Evolutionary conservation across 352 stramenopile genomes (phyloP).

Genomic region (Pythium sp.): DNA sequence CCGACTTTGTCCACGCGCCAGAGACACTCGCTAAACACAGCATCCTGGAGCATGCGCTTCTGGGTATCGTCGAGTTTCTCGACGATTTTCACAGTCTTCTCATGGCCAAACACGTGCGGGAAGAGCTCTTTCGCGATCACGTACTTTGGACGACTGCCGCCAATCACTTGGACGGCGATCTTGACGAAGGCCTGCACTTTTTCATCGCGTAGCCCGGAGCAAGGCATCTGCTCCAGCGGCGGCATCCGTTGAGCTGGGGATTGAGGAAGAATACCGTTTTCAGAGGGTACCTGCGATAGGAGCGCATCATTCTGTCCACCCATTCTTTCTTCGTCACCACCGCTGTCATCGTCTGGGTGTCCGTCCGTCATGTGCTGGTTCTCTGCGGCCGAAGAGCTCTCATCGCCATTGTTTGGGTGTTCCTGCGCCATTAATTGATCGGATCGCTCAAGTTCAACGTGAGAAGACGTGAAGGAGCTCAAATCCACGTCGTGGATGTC

Average conservation of each 20-base stretch:
- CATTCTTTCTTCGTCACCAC: slow-evolving; percentile 14
- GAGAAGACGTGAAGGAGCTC: slow-evolving; percentile 28
- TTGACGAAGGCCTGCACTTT: slow-evolving; percentile 63
- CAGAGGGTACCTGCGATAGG: slow-evolving; percentile 1
- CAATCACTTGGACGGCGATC: slow-evolving; percentile 63
- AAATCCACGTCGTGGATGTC: slow-evolving; percentile 67
- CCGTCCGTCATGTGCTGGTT: slow-evolving; percentile 14
- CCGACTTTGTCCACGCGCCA: slow-evolving; percentile 79
- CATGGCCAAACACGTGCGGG: slow-evolving; percentile 50
- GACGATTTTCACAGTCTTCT: slow-evolving; percentile 61
- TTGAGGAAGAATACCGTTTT: neutral
- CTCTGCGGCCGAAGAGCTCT: slow-evolving; percentile 8
- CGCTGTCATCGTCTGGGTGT: neutral
- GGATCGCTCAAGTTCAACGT: slow-evolving; percentile 7
- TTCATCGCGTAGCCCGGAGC: slow-evolving; percentile 58
- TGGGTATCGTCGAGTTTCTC: slow-evolving; percentile 53
- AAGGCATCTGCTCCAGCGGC: slow-evolving; percentile 30
- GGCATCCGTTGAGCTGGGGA: neutral
- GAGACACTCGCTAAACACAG: slow-evolving; percentile 74
- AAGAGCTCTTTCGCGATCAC: slow-evolving; percentile 81
- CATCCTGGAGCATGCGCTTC: slow-evolving; percentile 59
- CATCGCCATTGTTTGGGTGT: neutral
- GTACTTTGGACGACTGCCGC: slow-evolving; percentile 73
- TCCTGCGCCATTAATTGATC: neutral
- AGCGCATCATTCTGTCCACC: slow-evolving; percentile 21